phyloP scores from a whole-genome alignment of 345 rosid species.

The Salix caprea region DNA sequence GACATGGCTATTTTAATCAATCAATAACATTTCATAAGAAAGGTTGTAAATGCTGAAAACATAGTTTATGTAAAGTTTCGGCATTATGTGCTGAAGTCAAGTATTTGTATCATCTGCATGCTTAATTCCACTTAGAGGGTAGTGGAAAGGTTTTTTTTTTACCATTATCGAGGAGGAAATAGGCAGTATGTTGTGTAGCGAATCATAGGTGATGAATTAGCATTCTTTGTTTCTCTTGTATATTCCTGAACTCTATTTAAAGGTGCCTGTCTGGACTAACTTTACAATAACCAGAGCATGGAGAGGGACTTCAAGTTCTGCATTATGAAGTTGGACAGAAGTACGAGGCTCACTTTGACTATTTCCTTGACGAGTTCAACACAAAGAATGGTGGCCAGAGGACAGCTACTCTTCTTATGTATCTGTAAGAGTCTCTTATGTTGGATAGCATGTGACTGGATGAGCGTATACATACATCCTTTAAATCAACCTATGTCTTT shows the following conservation, averaged over 20 bases:
- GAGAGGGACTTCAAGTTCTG: slow-evolving; percentile 88
- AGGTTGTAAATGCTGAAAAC: not conserved
- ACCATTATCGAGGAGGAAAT: not conserved
- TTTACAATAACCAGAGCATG: slow-evolving; percentile 57
- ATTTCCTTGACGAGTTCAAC: slow-evolving; percentile 85
- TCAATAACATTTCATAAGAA: not conserved
- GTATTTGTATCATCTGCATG: not conserved
- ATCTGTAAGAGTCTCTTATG: slow-evolving; percentile 50
- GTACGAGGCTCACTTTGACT: slow-evolving; percentile 84
- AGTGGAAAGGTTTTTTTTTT: not conserved
- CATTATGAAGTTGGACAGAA: slow-evolving; percentile 86
- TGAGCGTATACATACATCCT: not conserved
- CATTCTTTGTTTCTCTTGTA: not conserved
- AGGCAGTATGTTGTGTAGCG: not conserved
- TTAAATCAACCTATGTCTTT: not conserved
- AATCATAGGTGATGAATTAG: not conserved
- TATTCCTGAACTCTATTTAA: not conserved
- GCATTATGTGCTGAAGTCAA: too few species aligned
- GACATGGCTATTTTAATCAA: not conserved
- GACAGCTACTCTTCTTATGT: slow-evolving; percentile 88
- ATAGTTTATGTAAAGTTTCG: too few species aligned
- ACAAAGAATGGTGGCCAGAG: slow-evolving; percentile 88
- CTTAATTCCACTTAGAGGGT: not conserved
- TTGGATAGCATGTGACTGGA: not conserved
- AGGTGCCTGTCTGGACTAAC: not conserved